Percentiles rank a stretch among this genome's conserved stretches.
phyloP scores from a whole-genome alignment of 176 grass and related monocot genomes.

The Alopecurus myosuroides region DNA sequence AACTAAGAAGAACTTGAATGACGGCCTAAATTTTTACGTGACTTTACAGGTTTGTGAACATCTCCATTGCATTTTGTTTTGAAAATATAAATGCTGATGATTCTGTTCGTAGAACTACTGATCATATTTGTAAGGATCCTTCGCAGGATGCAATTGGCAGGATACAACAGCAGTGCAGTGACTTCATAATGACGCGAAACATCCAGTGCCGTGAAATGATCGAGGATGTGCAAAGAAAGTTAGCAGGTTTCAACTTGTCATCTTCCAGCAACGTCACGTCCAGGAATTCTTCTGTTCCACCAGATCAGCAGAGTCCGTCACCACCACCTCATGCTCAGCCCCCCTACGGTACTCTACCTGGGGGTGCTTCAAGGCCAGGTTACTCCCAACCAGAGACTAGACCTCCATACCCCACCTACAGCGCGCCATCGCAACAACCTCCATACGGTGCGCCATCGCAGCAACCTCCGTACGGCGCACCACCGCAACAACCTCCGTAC shows the following conservation, averaged over 20 bases:
- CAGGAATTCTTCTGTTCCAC: conserved; percentile 45
- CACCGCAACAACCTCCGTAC: not conserved
- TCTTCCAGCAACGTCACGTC: conserved; percentile 33
- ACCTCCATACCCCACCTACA: conserved; percentile 47
- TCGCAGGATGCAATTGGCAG: conserved; percentile 85
- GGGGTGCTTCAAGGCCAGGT: conserved; percentile 31
- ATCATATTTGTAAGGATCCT: conserved; percentile 6
- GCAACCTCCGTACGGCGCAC: not conserved
- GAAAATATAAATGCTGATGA: conserved; percentile 2
- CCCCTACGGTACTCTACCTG: conserved; percentile 34
- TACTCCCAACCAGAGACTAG: conserved; percentile 55
- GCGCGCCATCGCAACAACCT: conserved; percentile 7
- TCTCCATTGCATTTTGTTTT: conserved; percentile 19
- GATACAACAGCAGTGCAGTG: conserved; percentile 91
- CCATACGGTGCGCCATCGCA: not conserved
- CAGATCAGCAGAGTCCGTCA: conserved; percentile 45
- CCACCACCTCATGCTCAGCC: conserved; percentile 36
- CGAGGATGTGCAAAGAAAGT: conserved; percentile 83
- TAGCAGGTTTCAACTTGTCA: conserved; percentile 89
- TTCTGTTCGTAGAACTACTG: not conserved
- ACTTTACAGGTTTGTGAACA: conserved; percentile 69
- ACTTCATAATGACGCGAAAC: conserved; percentile 89
- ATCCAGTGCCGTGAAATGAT: conserved; percentile 99
- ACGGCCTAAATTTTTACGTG: conserved; percentile 91
- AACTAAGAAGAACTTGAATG: conserved; percentile 87